Conservation (phyloP, 108 stramenopile species). For the Skeletonema potamos region DNA sequence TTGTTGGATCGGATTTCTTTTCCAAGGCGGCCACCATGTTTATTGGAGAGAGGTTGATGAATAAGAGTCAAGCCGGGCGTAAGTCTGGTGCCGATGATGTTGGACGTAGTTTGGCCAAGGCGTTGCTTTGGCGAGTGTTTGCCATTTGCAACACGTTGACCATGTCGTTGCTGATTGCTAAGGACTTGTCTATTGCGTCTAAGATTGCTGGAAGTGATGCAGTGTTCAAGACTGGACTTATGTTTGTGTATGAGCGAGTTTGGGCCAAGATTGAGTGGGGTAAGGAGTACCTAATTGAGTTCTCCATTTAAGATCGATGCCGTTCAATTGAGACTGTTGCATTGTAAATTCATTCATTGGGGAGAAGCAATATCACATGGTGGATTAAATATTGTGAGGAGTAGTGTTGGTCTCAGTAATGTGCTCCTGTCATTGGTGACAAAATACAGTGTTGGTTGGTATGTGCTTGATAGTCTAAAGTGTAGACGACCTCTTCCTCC, state of each 20-base stretch:
- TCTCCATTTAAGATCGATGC: conserved; percentile 47
- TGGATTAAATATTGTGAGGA: not conserved
- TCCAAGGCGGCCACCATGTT: conserved; percentile 95
- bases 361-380: not conserved
- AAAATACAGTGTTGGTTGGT: not conserved
- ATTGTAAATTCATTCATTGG: not conserved
- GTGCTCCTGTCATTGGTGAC: not conserved
- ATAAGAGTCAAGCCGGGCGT: conserved; percentile 84
- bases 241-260: conserved; percentile 88
- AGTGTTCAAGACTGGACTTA: conserved; percentile 92
- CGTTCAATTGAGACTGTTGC: not conserved
- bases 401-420: not conserved
- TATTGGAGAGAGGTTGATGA: conserved; percentile 94
- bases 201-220: conserved; percentile 94
- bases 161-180: conserved; percentile 82
- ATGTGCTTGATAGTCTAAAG: not conserved
- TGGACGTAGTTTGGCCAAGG: conserved; percentile 86
- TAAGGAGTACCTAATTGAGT: conserved; percentile 80
- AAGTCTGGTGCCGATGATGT: conserved; percentile 74
- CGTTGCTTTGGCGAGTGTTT: conserved; percentile 92
- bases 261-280: conserved; percentile 93
- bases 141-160: conserved; percentile 92
- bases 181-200: conserved; percentile 78
- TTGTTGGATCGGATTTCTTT: conserved; percentile 94
- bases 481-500: not conserved